A percentile compares a stretch with the other conserved stretches of the same genome.
Evolutionary conservation across 257 asterid species (phyloP).

Genomic region (Gentiana dahurica): DNA sequence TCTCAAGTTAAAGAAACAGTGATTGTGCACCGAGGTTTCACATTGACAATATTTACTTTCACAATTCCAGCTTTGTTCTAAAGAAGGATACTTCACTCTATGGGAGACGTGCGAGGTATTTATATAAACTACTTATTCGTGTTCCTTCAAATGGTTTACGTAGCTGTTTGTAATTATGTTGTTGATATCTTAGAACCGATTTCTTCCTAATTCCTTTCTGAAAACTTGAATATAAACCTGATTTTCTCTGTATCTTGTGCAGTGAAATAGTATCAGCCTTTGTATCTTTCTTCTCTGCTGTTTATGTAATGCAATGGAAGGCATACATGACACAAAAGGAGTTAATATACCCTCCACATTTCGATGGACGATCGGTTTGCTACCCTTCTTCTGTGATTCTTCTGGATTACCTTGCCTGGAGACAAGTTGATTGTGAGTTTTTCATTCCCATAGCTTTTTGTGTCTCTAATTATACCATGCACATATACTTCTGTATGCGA

Average conservation of each 20-base stretch:
- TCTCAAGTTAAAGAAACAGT: too few species aligned
- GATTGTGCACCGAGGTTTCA: too few species aligned
- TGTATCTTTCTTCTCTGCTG: slow-evolving; percentile 67
- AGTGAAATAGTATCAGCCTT: slow-evolving; percentile 60
- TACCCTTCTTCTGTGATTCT: slow-evolving; percentile 64
- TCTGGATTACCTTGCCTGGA: slow-evolving; percentile 79
- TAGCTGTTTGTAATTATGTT: neutral
- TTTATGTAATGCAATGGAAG: slow-evolving; percentile 64
- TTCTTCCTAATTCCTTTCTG: neutral
- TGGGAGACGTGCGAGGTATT: slow-evolving; percentile 60
- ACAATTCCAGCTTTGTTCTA: slow-evolving; percentile 62
- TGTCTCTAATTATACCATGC: neutral
- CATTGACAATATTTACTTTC: slow-evolving; percentile 3
- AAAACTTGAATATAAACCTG: neutral
- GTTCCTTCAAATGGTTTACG: neutral
- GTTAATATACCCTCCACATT: slow-evolving; percentile 53
- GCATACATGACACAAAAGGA: slow-evolving; percentile 46
- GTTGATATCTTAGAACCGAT: too few species aligned
- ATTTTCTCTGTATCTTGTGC: slow-evolving; percentile 12
- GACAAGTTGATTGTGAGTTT: slow-evolving; percentile 89
- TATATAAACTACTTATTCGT: slow-evolving; percentile 6
- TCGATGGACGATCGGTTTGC: slow-evolving; percentile 83
- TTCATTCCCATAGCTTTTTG: neutral
- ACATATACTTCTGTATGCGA: neutral
- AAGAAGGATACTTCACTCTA: slow-evolving; percentile 62